phyloP scores from a whole-genome alignment of 768 basidiomycete genomes.

The Terana coerulea region DNA sequence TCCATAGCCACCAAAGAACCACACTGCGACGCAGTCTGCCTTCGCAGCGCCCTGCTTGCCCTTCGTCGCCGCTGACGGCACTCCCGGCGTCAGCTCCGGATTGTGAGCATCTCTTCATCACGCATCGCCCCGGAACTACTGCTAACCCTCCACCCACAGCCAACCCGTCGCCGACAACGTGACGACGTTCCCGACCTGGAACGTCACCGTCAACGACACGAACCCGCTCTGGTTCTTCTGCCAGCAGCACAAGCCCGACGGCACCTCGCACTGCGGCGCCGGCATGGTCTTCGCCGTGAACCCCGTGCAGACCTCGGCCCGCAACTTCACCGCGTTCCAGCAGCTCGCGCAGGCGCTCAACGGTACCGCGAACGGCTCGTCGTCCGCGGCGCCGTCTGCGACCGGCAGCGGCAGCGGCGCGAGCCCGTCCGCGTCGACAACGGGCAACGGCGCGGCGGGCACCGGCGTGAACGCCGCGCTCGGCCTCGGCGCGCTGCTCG shows the following conservation, averaged over 20 bases:
- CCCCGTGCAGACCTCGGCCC: conserved; percentile 43
- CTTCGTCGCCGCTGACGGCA: conserved; percentile 27
- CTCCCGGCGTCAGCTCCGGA: conserved; percentile 51
- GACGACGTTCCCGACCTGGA: conserved; percentile 52
- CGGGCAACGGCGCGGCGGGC: neutral
- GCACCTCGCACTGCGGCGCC: conserved; percentile 31
- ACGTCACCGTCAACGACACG: conserved; percentile 54
- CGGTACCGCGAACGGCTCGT: conserved; percentile 38
- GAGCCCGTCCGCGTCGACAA: conserved; percentile 5
- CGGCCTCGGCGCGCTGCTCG: conserved; percentile 11
- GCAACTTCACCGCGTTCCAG: conserved; percentile 57
- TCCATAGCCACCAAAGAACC: conserved; percentile 63
- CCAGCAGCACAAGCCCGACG: conserved; percentile 33
- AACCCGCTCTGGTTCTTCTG: conserved; percentile 55
- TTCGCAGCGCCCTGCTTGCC: conserved; percentile 59
- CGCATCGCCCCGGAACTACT: neutral
- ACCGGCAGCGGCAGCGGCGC: neutral
- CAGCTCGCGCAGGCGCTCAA: conserved; percentile 50
- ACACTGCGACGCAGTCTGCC: conserved; percentile 59
- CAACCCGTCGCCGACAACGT: conserved; percentile 38
- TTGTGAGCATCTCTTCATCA: conserved; percentile 38
- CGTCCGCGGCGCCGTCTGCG: conserved; percentile 18
- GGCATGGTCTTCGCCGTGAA: conserved; percentile 52
- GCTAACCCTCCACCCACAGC: conserved; percentile 15
- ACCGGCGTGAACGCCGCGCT: conserved; percentile 11